Evolutionary conservation across 371 early-diverging fungal genomes (phyloP).

Genomic region (Mortierella sp.): DNA sequence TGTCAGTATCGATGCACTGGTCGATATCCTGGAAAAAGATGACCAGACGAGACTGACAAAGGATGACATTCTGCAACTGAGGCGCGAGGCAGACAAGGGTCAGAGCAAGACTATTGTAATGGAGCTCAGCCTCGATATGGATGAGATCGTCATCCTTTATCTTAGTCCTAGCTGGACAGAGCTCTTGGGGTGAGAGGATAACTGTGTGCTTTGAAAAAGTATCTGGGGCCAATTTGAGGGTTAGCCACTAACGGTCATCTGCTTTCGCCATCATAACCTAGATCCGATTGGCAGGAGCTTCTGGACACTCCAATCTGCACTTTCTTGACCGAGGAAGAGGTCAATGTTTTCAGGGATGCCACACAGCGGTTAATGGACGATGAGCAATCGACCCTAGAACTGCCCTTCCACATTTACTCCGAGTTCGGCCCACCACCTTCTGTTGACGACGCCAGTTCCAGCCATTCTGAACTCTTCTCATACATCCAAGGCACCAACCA

Average conservation of each 20-base stretch:
- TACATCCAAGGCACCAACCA: constrained; percentile 26
- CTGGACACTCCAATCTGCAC: constrained; percentile 60
- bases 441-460: constrained; percentile 49
- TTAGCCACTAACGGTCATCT: too few relatives aligned
- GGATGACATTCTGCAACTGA: constrained; percentile 57
- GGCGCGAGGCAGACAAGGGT: constrained; percentile 64
- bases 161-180: constrained; percentile 72
- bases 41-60: constrained; percentile 32
- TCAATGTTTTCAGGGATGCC: constrained; percentile 73
- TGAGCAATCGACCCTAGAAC: constrained; percentile 80
- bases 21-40: constrained; percentile 29
- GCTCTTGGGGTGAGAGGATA: constrained; percentile 62
- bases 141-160: constrained; percentile 59
- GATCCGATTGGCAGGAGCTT: constrained; percentile 60
- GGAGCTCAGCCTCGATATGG: constrained; percentile 64
- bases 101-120: constrained; percentile 70
- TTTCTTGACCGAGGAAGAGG: constrained; percentile 61
- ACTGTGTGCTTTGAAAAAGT: not conserved
- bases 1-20: constrained; percentile 32
- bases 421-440: constrained; percentile 43
- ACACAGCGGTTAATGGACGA: constrained; percentile 74
- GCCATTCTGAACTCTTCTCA: constrained; percentile 25
- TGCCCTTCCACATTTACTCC: constrained; percentile 71
- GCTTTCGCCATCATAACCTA: constrained; percentile 29
- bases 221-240: too few relatives aligned